These are phyloP conservation scores for Cymbidium sinense DNA, from an alignment of 106 monocot species.

Conservation along the genomic window DNA sequence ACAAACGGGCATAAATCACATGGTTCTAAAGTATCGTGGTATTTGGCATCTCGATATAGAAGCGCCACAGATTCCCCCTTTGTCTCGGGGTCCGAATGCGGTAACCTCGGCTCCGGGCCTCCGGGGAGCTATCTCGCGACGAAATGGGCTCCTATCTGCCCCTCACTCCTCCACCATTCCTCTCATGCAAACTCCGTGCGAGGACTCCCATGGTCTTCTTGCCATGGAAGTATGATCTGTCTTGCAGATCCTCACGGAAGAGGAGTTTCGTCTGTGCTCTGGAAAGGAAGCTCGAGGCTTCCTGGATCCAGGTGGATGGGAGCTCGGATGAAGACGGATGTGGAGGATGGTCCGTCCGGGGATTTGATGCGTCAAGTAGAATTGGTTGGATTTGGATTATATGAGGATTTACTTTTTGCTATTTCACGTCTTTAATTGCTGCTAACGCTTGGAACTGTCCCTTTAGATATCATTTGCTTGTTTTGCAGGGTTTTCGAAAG, in stretches of 20 bases:
- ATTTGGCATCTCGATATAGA: no score
- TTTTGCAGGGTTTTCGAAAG: background rate
- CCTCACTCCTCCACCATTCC: background rate
- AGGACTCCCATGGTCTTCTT: background rate
- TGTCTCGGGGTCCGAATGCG: background rate
- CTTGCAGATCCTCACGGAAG: background rate
- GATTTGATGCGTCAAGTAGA: background rate
- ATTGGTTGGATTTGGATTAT: background rate
- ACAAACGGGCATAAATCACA: no score
- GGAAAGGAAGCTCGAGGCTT: background rate
- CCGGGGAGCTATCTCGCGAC: background rate
- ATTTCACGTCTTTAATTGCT: background rate
- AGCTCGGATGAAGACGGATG: slow-evolving; percentile 4
- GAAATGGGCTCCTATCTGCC: slow-evolving; percentile 3
- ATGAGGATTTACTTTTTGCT: background rate
- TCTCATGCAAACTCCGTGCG: background rate
- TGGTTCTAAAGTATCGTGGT: no score
- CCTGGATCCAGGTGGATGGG: slow-evolving; percentile 1
- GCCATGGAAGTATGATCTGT: background rate
- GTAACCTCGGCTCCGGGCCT: background rate
- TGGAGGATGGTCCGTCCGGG: slow-evolving; percentile 4
- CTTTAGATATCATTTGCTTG: background rate
- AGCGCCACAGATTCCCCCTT: no score
- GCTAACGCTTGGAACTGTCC: background rate
- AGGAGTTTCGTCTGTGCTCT: background rate